phyloP scores from a whole-genome alignment of 1,284 basidiomycete genomes.

The Pseudomicrostroma phylloplanum region DNA sequence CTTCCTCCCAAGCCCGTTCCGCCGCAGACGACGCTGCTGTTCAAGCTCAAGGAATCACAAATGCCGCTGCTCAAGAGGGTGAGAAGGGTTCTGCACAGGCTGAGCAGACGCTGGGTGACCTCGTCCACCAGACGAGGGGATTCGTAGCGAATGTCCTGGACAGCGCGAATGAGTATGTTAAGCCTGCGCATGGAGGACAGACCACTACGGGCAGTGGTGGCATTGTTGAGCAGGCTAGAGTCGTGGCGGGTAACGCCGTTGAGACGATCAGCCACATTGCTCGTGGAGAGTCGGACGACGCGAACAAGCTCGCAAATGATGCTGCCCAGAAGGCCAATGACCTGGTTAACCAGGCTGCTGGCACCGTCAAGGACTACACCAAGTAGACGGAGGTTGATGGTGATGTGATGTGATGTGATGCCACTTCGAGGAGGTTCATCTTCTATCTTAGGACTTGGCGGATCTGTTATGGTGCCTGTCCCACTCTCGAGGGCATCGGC shows the following conservation, averaged over 20 bases:
- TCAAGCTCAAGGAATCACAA: constrained; percentile 3
- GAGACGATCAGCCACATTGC: constrained; percentile 8
- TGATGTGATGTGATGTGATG: too few relatives aligned
- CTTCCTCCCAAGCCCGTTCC: constrained; percentile 13
- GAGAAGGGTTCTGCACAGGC: constrained; percentile 8
- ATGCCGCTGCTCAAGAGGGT: constrained; percentile 14
- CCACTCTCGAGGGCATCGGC: too few relatives aligned
- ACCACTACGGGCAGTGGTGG: background rate
- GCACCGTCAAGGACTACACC: constrained; percentile 4
- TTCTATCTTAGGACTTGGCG: too few relatives aligned
- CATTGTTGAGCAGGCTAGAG: constrained; percentile 12
- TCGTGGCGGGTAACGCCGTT: constrained; percentile 13
- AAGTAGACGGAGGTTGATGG: background rate
- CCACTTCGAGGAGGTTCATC: too few relatives aligned
- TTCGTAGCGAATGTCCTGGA: constrained; percentile 11
- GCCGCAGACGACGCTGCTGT: constrained; percentile 7
- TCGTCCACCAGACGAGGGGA: constrained; percentile 9
- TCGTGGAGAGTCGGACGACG: constrained; percentile 1
- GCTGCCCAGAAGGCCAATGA: constrained; percentile 9
- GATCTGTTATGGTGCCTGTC: too few relatives aligned
- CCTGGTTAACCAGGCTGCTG: constrained; percentile 8
- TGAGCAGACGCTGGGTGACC: constrained; percentile 13
- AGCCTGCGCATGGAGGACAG: constrained; percentile 3
- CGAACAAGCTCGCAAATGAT: background rate
- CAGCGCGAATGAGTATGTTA: constrained; percentile 15